Conservation (phyloP, 2,329 filamentous ascomycete species). For the Diplodia sapinea region DNA sequence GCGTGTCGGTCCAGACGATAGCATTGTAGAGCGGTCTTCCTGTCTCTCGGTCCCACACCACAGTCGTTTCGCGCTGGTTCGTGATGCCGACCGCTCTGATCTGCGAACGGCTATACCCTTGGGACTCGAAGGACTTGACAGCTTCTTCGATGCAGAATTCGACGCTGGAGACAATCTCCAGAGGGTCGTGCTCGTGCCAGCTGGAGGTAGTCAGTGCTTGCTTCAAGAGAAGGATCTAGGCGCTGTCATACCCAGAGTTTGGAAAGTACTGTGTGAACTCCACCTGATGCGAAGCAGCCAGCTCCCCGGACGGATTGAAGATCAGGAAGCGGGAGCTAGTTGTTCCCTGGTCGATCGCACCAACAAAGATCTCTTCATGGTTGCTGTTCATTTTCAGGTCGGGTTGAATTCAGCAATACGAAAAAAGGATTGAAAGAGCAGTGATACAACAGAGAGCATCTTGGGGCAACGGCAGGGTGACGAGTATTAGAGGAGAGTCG, state of each 20-base stretch:
- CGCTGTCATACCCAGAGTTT: slow-evolving; percentile 69
- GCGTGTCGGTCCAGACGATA: slow-evolving; percentile 83
- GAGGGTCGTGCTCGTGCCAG: slow-evolving; percentile 84
- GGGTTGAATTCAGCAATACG: not conserved
- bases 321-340: slow-evolving; percentile 84
- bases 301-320: slow-evolving; percentile 75
- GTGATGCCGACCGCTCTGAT: slow-evolving; percentile 79
- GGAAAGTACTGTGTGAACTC: slow-evolving; percentile 82
- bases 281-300: slow-evolving; percentile 77
- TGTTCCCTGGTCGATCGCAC: slow-evolving; percentile 84
- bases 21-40: slow-evolving; percentile 80
- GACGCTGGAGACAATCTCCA: slow-evolving; percentile 73
- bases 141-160: slow-evolving; percentile 76
- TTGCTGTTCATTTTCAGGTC: slow-evolving; percentile 23
- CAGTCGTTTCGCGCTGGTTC: slow-evolving; percentile 81
- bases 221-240: slow-evolving; percentile 1
- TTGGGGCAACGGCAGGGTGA: not conserved
- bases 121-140: slow-evolving; percentile 67
- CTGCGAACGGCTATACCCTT: slow-evolving; percentile 66
- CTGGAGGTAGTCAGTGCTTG: slow-evolving; percentile 48
- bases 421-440: not conserved
- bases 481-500: slow-evolving; percentile 1
- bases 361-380: slow-evolving; percentile 67
- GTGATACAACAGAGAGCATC: slow-evolving; percentile 1
- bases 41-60: slow-evolving; percentile 78